Conservation (phyloP, 345 rosid species). For the Fremontodendron californicum region DNA sequence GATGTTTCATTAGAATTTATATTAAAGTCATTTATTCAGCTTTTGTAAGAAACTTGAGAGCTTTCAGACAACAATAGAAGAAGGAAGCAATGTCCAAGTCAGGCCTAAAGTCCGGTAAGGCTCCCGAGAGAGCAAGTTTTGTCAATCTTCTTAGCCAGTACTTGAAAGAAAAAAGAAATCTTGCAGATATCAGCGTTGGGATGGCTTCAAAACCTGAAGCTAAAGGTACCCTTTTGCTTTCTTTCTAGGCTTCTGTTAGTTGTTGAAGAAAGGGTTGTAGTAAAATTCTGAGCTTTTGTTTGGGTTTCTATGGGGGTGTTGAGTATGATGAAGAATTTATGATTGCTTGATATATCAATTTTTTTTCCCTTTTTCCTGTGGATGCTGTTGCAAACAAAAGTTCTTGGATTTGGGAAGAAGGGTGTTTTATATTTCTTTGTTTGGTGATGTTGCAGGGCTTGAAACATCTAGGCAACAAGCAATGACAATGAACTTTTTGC, state of each 20-base stretch:
- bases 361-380: neutral
- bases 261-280: neutral
- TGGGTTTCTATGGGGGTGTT: neutral
- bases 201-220: slow-evolving; percentile 30
- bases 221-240: slow-evolving; percentile 16
- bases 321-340: neutral
- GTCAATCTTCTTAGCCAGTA: slow-evolving; percentile 62
- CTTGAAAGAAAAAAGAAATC: slow-evolving; percentile 55
- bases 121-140: slow-evolving; percentile 44
- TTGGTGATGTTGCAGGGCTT: slow-evolving; percentile 25
- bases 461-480: slow-evolving; percentile 20
- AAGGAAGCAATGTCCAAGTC: slow-evolving; percentile 19
- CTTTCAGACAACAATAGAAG: neutral
- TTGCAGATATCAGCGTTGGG: slow-evolving; percentile 37
- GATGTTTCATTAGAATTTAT: neutral
- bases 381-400: neutral
- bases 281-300: neutral
- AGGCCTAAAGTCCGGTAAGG: slow-evolving; percentile 17
- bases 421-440: slow-evolving; percentile 1
- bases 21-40: neutral
- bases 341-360: neutral
- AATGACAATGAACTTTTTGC: slow-evolving; percentile 29
- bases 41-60: neutral
- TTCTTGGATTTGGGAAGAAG: slow-evolving; percentile 9
- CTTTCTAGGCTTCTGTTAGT: neutral